Conservation (phyloP, 768 basidiomycete genomes). For the Trametes gibbosa region DNA sequence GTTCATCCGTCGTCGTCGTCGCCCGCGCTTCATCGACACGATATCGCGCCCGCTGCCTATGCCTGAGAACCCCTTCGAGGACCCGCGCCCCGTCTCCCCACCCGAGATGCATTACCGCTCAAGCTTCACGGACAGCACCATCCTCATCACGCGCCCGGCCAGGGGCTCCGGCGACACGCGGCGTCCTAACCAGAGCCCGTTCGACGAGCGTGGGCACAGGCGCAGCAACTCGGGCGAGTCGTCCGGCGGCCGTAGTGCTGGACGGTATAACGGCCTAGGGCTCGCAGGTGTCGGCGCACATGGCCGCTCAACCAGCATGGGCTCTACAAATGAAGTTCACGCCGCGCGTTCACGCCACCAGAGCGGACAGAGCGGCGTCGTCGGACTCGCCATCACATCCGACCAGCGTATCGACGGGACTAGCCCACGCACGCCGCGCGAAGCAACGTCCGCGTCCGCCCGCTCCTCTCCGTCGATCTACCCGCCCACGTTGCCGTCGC, state of each 20-base stretch:
- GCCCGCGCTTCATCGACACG: slow-evolving; percentile 21
- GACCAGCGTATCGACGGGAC: neutral
- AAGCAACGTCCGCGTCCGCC: slow-evolving; percentile 3
- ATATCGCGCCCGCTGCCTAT: slow-evolving; percentile 25
- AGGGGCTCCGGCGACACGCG: neutral
- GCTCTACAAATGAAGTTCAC: neutral
- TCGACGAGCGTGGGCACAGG: slow-evolving; percentile 5
- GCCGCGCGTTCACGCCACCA: slow-evolving; percentile 1
- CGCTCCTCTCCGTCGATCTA: slow-evolving; percentile 19
- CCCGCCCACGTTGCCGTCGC: slow-evolving; percentile 12
- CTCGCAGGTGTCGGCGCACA: slow-evolving; percentile 13
- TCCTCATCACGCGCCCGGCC: slow-evolving; percentile 1
- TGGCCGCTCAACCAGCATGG: slow-evolving; percentile 1
- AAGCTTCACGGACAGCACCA: slow-evolving; percentile 9
- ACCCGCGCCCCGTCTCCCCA: slow-evolving; percentile 25
- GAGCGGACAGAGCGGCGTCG: slow-evolving; percentile 2
- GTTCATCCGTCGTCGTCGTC: slow-evolving; percentile 41
- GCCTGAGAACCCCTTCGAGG: slow-evolving; percentile 37
- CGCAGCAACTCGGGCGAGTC: neutral
- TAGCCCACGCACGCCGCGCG: neutral
- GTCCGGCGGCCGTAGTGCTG: neutral
- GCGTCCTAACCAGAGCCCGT: slow-evolving; percentile 4
- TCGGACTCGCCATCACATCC: slow-evolving; percentile 15
- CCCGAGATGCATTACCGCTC: slow-evolving; percentile 21
- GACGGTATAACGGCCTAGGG: slow-evolving; percentile 1